A percentile compares a stretch with the other conserved stretches of the same genome.
Evolutionary conservation across 2,329 filamentous ascomycete genomes (phyloP).

Genomic region (Alternaria solani): DNA sequence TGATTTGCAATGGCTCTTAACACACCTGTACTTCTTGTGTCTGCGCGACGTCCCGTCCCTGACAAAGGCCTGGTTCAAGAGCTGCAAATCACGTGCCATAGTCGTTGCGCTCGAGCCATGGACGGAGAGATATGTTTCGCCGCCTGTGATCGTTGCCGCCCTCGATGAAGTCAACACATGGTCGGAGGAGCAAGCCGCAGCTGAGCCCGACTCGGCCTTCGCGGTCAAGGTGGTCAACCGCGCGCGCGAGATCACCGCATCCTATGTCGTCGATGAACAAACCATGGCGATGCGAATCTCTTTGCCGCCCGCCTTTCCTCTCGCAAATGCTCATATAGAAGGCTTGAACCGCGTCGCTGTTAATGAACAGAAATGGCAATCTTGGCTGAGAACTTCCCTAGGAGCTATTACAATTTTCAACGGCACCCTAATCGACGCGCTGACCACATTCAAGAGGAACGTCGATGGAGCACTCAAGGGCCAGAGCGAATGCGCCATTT

Average conservation of each 20-base stretch:
- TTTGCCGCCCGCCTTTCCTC: slow-evolving; percentile 81
- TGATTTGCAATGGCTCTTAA: slow-evolving; percentile 82
- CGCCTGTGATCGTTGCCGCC: slow-evolving; percentile 70
- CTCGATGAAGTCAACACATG: slow-evolving; percentile 74
- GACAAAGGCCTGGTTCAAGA: slow-evolving; percentile 85
- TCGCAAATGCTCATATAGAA: slow-evolving; percentile 78
- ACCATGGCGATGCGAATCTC: slow-evolving; percentile 82
- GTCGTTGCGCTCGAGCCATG: slow-evolving; percentile 80
- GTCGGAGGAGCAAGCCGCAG: slow-evolving; percentile 57
- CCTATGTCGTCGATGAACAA: slow-evolving; percentile 88
- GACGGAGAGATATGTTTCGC: slow-evolving; percentile 83
- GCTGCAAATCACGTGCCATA: slow-evolving; percentile 80
- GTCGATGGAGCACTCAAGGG: slow-evolving; percentile 88
- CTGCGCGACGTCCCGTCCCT: slow-evolving; percentile 80
- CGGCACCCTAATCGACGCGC: slow-evolving; percentile 84
- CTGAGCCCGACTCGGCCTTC: slow-evolving; percentile 59
- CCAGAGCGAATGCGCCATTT: slow-evolving; percentile 94
- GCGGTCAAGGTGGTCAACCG: slow-evolving; percentile 74
- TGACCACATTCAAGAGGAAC: slow-evolving; percentile 85
- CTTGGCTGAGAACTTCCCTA: slow-evolving; percentile 86
- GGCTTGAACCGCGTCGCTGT: slow-evolving; percentile 86
- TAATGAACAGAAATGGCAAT: slow-evolving; percentile 90
- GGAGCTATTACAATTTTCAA: slow-evolving; percentile 95
- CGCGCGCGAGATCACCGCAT: slow-evolving; percentile 79
- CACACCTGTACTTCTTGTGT: slow-evolving; percentile 84